Evolutionary conservation across 257 asterid species (phyloP).

Genomic region (Solanum chaucha): DNA sequence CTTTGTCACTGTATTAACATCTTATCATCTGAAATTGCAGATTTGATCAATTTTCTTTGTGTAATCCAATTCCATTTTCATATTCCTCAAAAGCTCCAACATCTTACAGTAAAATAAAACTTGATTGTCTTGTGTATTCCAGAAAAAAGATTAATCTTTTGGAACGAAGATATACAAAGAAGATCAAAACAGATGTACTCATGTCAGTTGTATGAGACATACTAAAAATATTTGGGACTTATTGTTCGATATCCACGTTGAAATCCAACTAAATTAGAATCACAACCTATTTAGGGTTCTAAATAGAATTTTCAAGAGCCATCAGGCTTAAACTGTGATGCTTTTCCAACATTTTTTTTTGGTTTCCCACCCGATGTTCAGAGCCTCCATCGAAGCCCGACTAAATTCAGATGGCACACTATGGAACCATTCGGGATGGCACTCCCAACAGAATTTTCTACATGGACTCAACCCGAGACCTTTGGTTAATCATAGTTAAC

Average conservation of each 20-base stretch:
- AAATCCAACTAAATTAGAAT: neutral
- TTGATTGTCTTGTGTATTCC: neutral
- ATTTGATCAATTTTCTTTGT: too few relatives aligned
- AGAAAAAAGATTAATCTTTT: neutral
- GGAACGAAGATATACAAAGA: neutral
- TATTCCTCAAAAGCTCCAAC: neutral
- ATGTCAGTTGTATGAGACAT: neutral
- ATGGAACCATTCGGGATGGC: accelerated
- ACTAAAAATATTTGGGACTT: too few relatives aligned
- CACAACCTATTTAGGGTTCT: neutral
- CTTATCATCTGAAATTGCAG: too few relatives aligned
- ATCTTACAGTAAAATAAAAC: too few relatives aligned
- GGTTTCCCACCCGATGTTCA: neutral
- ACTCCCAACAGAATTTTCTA: neutral
- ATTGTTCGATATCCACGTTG: accelerated
- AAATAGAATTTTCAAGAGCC: too few relatives aligned
- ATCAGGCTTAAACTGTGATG: accelerated
- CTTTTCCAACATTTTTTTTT: neutral
- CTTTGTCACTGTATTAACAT: too few relatives aligned
- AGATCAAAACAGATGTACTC: neutral
- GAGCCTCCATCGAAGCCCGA: accelerated
- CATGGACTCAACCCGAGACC: too few relatives aligned
- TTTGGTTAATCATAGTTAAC: neutral
- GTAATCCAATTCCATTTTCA: neutral
- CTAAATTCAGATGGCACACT: neutral